These are phyloP conservation scores for Jaltomata sinuosa DNA, from an alignment of 257 asterid genomes.

Conservation along the genomic window DNA sequence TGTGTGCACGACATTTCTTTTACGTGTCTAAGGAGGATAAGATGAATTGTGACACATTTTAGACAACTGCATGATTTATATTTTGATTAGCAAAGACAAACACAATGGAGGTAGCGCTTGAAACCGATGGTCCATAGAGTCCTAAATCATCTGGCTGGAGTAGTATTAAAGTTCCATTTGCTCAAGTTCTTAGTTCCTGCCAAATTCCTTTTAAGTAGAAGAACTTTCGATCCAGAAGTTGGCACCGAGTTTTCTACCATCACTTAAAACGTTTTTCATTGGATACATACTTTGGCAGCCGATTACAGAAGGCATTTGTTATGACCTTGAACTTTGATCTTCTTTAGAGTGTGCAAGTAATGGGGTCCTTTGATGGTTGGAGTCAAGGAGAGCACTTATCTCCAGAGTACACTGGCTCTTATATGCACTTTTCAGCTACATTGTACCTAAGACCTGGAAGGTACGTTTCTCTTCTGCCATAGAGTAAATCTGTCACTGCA, in stretches of 20 bases:
- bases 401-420: conserved; percentile 65
- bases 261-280: background rate
- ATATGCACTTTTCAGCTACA: conserved; percentile 61
- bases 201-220: background rate
- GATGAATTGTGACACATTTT: background rate
- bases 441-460: conserved; percentile 86
- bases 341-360: conserved; percentile 76
- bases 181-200: background rate
- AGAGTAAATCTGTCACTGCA: background rate
- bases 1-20: background rate
- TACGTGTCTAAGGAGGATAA: background rate
- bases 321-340: background rate
- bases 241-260: background rate
- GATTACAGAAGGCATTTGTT: background rate
- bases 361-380: conserved; percentile 97
- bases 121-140: background rate
- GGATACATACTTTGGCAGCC: background rate
- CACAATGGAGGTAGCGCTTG: background rate
- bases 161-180: background rate
- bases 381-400: conserved; percentile 76
- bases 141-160: background rate
- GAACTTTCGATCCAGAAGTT: background rate
- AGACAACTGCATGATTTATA: background rate
- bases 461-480: conserved; percentile 19
- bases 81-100: background rate